Conservation (phyloP, 1,284 basidiomycete genomes). For the Irpex sp. region DNA sequence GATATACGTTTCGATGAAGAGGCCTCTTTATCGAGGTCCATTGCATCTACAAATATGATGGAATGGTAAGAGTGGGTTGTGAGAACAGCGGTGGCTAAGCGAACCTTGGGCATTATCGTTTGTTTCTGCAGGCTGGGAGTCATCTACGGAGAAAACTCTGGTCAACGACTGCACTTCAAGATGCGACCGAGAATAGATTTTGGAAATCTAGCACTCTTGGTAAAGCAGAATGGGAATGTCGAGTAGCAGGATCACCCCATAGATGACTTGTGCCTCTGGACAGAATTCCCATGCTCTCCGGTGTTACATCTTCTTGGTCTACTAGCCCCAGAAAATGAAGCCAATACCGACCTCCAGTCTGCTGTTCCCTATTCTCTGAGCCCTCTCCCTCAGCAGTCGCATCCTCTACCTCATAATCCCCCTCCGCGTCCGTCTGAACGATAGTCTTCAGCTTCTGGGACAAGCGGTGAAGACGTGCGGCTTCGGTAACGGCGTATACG, state of each 20-base stretch:
- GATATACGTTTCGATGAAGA: constrained; percentile 43
- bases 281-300: constrained; percentile 34
- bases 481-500: constrained; percentile 81
- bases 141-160: constrained; percentile 27
- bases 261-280: too few species aligned
- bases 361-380: constrained; percentile 22
- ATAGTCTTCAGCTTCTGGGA: constrained; percentile 61
- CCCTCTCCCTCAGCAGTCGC: constrained; percentile 8
- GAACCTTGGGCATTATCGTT: constrained; percentile 29
- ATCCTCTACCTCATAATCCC: constrained; percentile 28
- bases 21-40: constrained; percentile 43
- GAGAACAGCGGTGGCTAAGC: constrained; percentile 11
- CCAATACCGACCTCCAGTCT: constrained; percentile 61
- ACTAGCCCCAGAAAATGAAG: constrained; percentile 49
- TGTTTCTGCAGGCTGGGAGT: constrained; percentile 16
- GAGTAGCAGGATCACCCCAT: too few species aligned
- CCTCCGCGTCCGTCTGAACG: constrained; percentile 36
- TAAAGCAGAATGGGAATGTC: neutral
- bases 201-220: constrained; percentile 7
- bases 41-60: constrained; percentile 35
- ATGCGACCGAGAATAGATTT: constrained; percentile 13
- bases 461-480: constrained; percentile 78
- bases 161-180: constrained; percentile 24
- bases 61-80: constrained; percentile 12
- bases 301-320: constrained; percentile 50